Evolutionary conservation across 148 eudicot species (phyloP), one percentile per base, ranked within the genome.

Genomic region (Silene conica): DNA sequence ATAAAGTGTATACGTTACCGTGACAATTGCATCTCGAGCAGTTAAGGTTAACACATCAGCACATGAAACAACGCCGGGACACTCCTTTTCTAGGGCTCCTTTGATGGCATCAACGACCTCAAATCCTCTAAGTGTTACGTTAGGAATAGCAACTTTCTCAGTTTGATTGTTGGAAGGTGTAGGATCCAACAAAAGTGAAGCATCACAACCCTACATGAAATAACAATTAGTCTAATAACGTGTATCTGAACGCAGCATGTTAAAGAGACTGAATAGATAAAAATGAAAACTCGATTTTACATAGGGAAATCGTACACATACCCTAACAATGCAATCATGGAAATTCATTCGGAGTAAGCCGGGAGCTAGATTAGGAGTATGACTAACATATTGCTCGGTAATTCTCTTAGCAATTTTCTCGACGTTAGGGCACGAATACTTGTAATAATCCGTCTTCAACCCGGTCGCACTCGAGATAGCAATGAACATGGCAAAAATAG

Each of bases 141-240:
- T 87, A 0, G 91, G 87, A 23, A 63, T 1, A 4, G 80, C 73
- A 0, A 73, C 82, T 50, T 31, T 78, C 77, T 87, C 91, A 0
- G 87, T 84, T 73, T 23, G 52, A 61, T 75, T 82, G 58, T 73
- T 72, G 15, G 80, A 6, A 0, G 10, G 12, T 0, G 85, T 86
- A 3, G 87, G 79, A 48, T 88, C 71, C 41, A 88, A 7, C 1
- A 88, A 66, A 10, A 88, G 76, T 0, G 91, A 88, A 3, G 69
- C 91, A 73, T 88, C 91, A 55, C 91, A 88, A 6, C 91, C 89
- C 91, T 87, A 52, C 58, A n/a, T n/a, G n/a, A n/a, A n/a, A n/a
- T n/a, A n/a, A n/a, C n/a, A n/a, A n/a, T n/a, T n/a, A n/a, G n/a
- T 8, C 52, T 46, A 46, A 46, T n/a, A n/a, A n/a, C 52, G 9